Percentiles rank a stretch among this genome's conserved stretches.
phyloP scores from a whole-genome alignment of 192 early-diverging fungal genomes.

The Ambispora gerdemannii region DNA sequence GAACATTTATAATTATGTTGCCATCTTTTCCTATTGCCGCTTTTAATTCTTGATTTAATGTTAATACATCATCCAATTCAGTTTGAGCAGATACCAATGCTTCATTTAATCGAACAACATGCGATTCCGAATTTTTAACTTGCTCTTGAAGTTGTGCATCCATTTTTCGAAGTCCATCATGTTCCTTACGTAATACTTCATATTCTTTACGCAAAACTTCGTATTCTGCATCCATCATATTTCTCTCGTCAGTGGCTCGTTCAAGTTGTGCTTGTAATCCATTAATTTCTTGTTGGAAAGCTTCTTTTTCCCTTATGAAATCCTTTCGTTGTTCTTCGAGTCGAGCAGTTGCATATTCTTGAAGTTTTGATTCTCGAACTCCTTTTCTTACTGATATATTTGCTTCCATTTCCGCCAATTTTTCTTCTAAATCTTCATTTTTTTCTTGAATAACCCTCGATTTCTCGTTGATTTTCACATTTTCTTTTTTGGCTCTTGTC shows the following conservation, averaged over 20 bases:
- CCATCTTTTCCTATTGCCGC: background rate
- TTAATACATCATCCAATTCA: conserved; percentile 14
- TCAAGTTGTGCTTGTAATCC: conserved; percentile 10
- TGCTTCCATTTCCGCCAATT: conserved; percentile 35
- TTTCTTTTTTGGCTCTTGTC: conserved; percentile 23
- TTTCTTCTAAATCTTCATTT: conserved; percentile 37
- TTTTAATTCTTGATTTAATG: background rate
- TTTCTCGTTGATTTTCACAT: conserved; percentile 3
- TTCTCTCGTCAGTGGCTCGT: conserved; percentile 6
- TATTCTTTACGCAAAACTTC: conserved; percentile 28
- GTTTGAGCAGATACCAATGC: background rate
- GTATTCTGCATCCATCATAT: conserved; percentile 26
- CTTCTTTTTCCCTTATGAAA: conserved; percentile 10
- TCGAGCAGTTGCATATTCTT: conserved; percentile 2
- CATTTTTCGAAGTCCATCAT: background rate
- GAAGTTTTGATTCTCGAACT: conserved; percentile 12
- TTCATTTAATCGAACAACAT: background rate
- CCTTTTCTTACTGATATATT: conserved; percentile 32
- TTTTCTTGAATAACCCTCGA: conserved; percentile 8
- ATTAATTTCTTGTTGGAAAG: conserved; percentile 1
- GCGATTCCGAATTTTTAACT: background rate
- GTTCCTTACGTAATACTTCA: conserved; percentile 16
- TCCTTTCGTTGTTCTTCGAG: conserved; percentile 23
- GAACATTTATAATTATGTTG: background rate
- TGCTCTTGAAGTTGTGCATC: conserved; percentile 4